Evolutionary conservation across 73 alveolate species (phyloP).

Genomic region (Diophrys appendiculata): DNA sequence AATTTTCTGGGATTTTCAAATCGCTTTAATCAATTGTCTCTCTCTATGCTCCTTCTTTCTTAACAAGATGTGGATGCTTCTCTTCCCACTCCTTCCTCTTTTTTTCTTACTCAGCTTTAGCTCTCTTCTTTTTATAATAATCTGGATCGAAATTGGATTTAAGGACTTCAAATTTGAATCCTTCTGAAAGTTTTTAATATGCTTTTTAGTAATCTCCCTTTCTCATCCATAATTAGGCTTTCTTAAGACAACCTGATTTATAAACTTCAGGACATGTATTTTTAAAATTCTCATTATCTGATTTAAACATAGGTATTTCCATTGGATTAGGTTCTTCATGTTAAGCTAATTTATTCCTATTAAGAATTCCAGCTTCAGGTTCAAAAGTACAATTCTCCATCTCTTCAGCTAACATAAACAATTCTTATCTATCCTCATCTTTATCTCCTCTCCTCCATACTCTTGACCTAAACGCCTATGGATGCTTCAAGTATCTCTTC

Average conservation of each 20-base stretch:
- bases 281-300: not conserved
- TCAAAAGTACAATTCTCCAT: conserved; percentile 94
- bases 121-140: conserved; percentile 13
- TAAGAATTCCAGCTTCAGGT: conserved; percentile 77
- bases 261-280: conserved; percentile 70
- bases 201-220: conserved; percentile 78
- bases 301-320: not conserved
- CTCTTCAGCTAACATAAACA: conserved; percentile 90
- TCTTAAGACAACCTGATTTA: conserved; percentile 81
- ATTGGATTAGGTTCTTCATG: not conserved
- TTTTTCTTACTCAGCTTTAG: not conserved
- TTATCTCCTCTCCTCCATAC: conserved; percentile 33
- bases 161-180: conserved; percentile 71
- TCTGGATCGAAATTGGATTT: conserved; percentile 50
- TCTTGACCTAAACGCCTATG: conserved; percentile 21
- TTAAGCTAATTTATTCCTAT: not conserved
- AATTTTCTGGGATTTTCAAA: conserved; percentile 27
- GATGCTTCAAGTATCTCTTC: conserved; percentile 11
- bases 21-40: conserved; percentile 13
- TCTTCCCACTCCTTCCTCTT: conserved; percentile 8
- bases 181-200: conserved; percentile 59
- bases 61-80: not conserved
- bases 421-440: conserved; percentile 45
- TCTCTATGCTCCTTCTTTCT: not conserved
- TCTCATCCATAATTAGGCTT: conserved; percentile 60